These are phyloP conservation scores for Psophocarpus tetragonolobus DNA, from an alignment of 306 rosid genomes.

Conservation along the genomic window DNA sequence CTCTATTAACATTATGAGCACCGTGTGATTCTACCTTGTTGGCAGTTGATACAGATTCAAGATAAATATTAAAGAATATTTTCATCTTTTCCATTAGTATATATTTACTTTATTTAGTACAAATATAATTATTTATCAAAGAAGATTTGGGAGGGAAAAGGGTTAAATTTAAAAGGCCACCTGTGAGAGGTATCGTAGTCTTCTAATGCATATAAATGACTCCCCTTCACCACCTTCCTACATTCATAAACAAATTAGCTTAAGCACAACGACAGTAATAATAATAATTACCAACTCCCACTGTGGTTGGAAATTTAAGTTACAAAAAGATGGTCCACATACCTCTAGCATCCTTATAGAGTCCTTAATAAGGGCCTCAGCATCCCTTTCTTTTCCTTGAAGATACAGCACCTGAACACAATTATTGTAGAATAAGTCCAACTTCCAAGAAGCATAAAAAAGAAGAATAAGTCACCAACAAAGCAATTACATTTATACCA, in stretches of 20 bases:
- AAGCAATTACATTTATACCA: constrained; percentile 24
- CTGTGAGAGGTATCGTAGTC: constrained; percentile 82
- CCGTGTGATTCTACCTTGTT: not conserved
- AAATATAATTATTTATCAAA: constrained; percentile 6
- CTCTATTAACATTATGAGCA: not conserved
- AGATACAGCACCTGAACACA: constrained; percentile 70
- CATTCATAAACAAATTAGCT: constrained; percentile 36
- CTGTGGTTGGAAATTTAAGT: constrained; percentile 1
- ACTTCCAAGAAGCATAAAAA: constrained; percentile 4
- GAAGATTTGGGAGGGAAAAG: not conserved
- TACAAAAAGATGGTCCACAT: constrained; percentile 37
- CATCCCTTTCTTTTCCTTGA: constrained; percentile 77
- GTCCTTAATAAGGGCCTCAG: constrained; percentile 71
- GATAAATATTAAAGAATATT: not conserved
- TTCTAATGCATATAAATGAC: constrained; percentile 60
- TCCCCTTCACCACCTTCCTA: constrained; percentile 79
- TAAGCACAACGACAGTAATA: not conserved
- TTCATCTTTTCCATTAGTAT: not conserved
- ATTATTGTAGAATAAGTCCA: constrained; percentile 25
- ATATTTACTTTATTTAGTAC: not conserved
- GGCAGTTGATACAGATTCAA: constrained; percentile 9
- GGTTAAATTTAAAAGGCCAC: constrained; percentile 45
- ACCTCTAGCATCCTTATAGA: constrained; percentile 88
- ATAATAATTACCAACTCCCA: constrained; percentile 21
- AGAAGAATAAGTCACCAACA: not conserved